phyloP scores from a whole-genome alignment of 257 asterid genomes.

The Solanum stenotomum region DNA sequence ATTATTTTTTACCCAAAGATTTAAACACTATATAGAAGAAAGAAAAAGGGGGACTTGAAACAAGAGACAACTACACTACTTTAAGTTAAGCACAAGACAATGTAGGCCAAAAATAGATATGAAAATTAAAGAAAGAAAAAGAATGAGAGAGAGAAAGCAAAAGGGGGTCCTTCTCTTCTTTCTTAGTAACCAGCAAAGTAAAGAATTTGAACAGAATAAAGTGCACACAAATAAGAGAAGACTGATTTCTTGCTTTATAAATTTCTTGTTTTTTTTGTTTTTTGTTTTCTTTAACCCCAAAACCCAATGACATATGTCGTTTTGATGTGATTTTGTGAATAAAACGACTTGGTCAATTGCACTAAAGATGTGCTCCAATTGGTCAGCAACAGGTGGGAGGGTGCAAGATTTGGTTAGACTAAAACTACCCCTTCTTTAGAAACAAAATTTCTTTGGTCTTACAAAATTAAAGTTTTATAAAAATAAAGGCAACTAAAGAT shows the following conservation, averaged over 20 bases:
- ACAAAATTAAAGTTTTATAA: conserved; percentile 7
- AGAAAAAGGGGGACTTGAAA: not conserved
- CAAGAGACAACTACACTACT: conserved; percentile 38
- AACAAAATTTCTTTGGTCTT: conserved; percentile 19
- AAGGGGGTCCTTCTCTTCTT: conserved; percentile 21
- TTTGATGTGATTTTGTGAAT: conserved; percentile 12
- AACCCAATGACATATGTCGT: conserved; percentile 40
- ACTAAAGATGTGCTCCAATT: conserved; percentile 23
- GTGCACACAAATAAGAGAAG: conserved; percentile 28
- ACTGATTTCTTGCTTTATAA: conserved; percentile 12
- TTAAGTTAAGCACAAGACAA: conserved; percentile 47
- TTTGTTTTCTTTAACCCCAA: conserved; percentile 19
- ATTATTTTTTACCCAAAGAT: not conserved
- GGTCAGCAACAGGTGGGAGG: conserved; percentile 40
- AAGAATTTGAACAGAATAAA: conserved; percentile 80
- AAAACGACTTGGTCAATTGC: conserved; percentile 44
- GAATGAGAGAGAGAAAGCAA: conserved; percentile 18
- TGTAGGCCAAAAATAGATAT: conserved; percentile 40
- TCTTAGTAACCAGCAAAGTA: conserved; percentile 42
- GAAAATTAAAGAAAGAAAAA: conserved; percentile 15
- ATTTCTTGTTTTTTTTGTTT: not conserved
- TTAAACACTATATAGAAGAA: not conserved
- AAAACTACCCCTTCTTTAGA: conserved; percentile 15
- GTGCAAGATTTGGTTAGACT: conserved; percentile 32
- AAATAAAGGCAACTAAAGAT: conserved; percentile 19